Conservation (phyloP, 345 rosid species). For the Geranium brycei region DNA sequence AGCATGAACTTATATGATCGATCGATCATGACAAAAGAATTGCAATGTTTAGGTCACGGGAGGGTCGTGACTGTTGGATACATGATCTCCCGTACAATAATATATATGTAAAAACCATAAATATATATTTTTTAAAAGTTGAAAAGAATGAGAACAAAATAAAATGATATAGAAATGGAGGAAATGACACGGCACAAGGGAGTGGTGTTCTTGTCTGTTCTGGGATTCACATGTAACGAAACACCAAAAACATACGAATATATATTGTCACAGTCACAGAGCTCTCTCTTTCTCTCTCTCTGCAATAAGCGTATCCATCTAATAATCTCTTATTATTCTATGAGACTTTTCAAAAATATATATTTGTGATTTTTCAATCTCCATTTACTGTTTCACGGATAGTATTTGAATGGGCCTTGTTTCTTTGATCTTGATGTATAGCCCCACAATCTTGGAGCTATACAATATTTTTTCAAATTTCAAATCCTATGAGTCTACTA, state of each 20-base stretch:
- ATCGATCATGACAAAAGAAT: slow-evolving; percentile 9
- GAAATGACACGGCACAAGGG: slow-evolving; percentile 3
- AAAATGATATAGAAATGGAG: neutral
- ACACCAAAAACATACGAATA: slow-evolving; percentile 5
- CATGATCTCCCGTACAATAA: neutral
- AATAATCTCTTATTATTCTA: neutral
- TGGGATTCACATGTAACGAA: slow-evolving; percentile 7
- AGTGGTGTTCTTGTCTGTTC: slow-evolving; percentile 4
- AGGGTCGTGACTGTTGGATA: slow-evolving; percentile 2
- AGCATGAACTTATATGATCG: neutral
- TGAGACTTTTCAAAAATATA: slow-evolving; percentile 3
- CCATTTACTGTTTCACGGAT: slow-evolving; percentile 15
- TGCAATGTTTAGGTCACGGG: slow-evolving; percentile 24
- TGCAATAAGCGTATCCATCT: too few species aligned
- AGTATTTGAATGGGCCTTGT: slow-evolving; percentile 6
- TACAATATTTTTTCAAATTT: too few species aligned
- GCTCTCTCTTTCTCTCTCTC: neutral
- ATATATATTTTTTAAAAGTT: neutral
- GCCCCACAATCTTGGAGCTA: too few species aligned
- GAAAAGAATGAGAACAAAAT: neutral
- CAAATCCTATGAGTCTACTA: too few species aligned
- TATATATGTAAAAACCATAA: neutral
- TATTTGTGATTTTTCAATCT: slow-evolving; percentile 2
- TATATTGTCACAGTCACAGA: neutral
- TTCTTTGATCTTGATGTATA: too few species aligned